Evolutionary conservation across 2,329 filamentous ascomycete genomes (phyloP).

Genomic region (Thermoascus crustaceus): DNA sequence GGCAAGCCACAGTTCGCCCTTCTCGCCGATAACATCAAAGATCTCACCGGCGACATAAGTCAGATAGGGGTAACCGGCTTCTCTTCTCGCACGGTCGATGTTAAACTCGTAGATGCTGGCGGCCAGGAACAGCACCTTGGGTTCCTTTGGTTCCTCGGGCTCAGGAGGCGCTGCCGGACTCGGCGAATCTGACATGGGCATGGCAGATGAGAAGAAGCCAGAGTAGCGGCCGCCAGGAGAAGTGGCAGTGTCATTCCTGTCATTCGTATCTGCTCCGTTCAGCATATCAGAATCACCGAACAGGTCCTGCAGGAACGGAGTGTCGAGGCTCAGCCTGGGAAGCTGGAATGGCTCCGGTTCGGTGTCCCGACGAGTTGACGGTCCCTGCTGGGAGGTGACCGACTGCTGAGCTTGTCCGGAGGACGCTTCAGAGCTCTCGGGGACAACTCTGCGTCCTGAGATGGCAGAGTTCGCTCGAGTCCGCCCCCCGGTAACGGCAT

Average conservation of each 20-base stretch:
- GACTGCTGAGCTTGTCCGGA: constrained; percentile 44
- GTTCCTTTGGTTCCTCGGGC: constrained; percentile 31
- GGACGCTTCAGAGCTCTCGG: constrained; percentile 48
- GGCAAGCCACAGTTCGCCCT: constrained; percentile 94
- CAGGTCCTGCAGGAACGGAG: constrained; percentile 36
- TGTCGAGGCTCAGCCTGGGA: constrained; percentile 38
- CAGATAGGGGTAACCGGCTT: constrained; percentile 91
- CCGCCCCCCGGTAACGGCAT: constrained; percentile 30
- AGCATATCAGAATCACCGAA: constrained; percentile 27
- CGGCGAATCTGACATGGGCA: constrained; percentile 65
- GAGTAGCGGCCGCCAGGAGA: constrained; percentile 53
- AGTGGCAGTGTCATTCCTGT: constrained; percentile 18
- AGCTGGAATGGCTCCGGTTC: constrained; percentile 30
- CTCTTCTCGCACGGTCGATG: constrained; percentile 82
- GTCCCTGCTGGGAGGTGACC: constrained; percentile 42
- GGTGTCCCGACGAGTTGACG: constrained; percentile 47
- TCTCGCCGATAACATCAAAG: constrained; percentile 88
- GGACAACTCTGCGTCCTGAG: constrained; percentile 39
- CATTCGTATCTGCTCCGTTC: constrained; percentile 12
- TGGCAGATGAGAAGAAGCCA: constrained; percentile 76
- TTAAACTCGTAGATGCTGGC: constrained; percentile 96
- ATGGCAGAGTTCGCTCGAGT: constrained; percentile 49
- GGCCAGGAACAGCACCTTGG: constrained; percentile 76
- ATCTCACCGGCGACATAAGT: constrained; percentile 94
- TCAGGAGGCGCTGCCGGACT: constrained; percentile 32